phyloP scores from a whole-genome alignment of 306 rosid genomes.

The Sophora flavescens region DNA sequence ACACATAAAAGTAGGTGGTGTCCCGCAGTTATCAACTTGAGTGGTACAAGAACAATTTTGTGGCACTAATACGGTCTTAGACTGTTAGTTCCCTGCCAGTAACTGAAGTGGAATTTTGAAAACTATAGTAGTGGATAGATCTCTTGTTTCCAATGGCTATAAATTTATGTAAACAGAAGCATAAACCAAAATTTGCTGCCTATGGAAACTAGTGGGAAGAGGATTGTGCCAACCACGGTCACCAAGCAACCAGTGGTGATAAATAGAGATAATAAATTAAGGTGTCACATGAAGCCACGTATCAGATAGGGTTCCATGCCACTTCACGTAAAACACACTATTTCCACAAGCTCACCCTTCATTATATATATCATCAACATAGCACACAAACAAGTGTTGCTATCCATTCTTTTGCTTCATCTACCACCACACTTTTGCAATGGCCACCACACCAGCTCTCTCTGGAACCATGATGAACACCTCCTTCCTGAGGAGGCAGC shows the following conservation, averaged over 20 bases:
- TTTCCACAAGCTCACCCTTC: conserved; percentile 44
- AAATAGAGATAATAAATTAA: conserved; percentile 40
- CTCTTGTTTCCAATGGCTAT: background rate
- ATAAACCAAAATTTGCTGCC: background rate
- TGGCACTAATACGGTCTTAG: no score
- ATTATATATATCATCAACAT: conserved; percentile 28
- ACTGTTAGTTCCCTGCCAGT: background rate
- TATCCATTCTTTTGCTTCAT: background rate
- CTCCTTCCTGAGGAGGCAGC: conserved; percentile 59
- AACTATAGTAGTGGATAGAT: background rate
- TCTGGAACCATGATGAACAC: conserved; percentile 72
- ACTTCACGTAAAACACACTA: conserved; percentile 32
- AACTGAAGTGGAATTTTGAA: background rate
- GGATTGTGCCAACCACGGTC: conserved; percentile 52
- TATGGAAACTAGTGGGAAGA: background rate
- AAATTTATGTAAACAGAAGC: background rate
- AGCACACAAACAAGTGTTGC: background rate
- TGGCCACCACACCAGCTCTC: conserved; percentile 66
- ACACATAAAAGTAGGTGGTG: background rate
- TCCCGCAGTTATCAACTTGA: background rate
- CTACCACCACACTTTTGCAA: background rate
- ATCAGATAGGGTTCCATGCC: conserved; percentile 56
- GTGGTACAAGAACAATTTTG: no score
- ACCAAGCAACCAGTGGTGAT: conserved; percentile 39
- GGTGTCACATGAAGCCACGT: conserved; percentile 55